Evolutionary conservation across 371 early-diverging fungal genomes (phyloP), one percentile per base, ranked within the genome.

Genomic region (Blyttiomyces sp.): DNA sequence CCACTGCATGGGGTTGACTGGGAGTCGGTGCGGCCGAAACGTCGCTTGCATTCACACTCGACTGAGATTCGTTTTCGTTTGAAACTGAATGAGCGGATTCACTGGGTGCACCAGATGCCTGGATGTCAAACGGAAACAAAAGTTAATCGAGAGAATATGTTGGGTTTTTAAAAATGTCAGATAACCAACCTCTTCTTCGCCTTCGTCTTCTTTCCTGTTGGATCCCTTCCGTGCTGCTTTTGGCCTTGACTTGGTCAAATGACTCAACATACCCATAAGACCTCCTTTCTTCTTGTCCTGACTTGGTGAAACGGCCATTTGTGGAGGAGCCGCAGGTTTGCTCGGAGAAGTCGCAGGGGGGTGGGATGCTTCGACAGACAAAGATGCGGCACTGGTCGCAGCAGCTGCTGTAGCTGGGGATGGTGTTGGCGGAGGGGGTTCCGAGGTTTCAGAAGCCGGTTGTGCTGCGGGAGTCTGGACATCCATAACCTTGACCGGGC

Each of bases 211-310:
- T 27, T 52, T 54, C 13, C 54, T 52, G 9, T 26, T 48, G 36
- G 44, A 16, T 21, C 30, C 55, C 34, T 48, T 60, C 33, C 66
- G 44, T n/a, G 53, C 58, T 19, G 60, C 65, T 54, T 76, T 76
- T 26, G 77, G 72, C 17, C 73, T 33, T 17, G 59, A 55, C 52
- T 77, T 77, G n/a, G 74, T 74, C 21, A 77, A 31, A 43, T 53
- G 51, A 58, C 61, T 68, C 19, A 77, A 63, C 70, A 77, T 74
- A 30, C 64, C 63, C 51, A 61, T 63, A 27, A 77, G 61, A 3
- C 66, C 68, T 7, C 60, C 57, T 56, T 71, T 71, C 49, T 69
- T 64, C 45, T 61, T 63, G 34, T 69, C 60, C 5, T 54, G 50
- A 23, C 35, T 43, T 28, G 24, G 35, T 16, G 39, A 9, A 4